Conservation (phyloP, 371 early-diverging fungal species). For the Parasitella parasitica region DNA sequence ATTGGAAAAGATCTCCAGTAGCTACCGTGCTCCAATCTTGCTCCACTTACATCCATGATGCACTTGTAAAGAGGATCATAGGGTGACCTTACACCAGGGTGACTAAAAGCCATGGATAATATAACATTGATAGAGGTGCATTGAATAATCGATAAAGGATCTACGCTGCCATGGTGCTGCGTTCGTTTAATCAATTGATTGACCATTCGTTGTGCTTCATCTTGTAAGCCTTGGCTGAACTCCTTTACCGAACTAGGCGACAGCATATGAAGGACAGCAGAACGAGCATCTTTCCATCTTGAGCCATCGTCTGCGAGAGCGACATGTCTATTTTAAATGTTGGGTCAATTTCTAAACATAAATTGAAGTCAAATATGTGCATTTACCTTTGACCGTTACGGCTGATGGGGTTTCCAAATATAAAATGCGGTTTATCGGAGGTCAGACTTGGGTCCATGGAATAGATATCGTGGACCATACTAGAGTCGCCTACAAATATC, state of each 20-base stretch:
- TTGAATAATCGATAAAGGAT: slow-evolving; percentile 8
- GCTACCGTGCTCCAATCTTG: neutral
- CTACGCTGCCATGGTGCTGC: neutral
- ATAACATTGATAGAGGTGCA: slow-evolving; percentile 8
- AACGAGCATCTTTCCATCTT: slow-evolving; percentile 17
- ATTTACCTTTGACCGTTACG: slow-evolving; percentile 18
- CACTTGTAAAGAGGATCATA: slow-evolving; percentile 12
- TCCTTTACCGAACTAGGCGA: slow-evolving; percentile 6
- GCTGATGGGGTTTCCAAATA: slow-evolving; percentile 9
- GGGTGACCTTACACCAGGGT: neutral
- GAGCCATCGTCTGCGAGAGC: neutral
- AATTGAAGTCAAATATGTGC: neutral
- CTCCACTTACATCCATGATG: neutral
- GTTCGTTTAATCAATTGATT: slow-evolving; percentile 8
- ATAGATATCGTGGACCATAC: slow-evolving; percentile 21
- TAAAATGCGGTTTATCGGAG: slow-evolving; percentile 11
- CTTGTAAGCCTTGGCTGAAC: neutral
- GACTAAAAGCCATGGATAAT: slow-evolving; percentile 3
- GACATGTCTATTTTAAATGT: neutral
- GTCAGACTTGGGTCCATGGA: slow-evolving; percentile 1
- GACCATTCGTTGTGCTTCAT: neutral
- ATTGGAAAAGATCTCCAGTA: neutral
- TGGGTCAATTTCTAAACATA: neutral
- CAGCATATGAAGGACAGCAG: neutral
- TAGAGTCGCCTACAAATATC: slow-evolving; percentile 19